Evolutionary conservation across 768 basidiomycete species (phyloP), one percentile per base, ranked within the genome.

Genomic region (Serpula lacrymans): DNA sequence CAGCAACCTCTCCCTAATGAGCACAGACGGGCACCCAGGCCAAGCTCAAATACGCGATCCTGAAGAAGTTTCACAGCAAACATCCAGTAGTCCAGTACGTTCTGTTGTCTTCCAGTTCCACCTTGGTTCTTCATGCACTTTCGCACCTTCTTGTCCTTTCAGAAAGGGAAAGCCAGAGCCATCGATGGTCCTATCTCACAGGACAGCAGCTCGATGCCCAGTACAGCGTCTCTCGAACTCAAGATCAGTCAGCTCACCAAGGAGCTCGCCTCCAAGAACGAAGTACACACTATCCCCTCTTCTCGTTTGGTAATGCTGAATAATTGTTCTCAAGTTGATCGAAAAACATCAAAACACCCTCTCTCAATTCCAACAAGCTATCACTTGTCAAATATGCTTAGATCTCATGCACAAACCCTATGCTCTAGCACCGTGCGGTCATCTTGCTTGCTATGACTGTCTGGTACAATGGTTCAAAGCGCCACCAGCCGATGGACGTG

Each of bases 311-410:
- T 27, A n/a, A 45, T 8, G 22, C 23, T 48, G 6, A 37, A 44
- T 21, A 20, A 8, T 14, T 6, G 31, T 35, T 42, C 25, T 46
- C 3, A 38, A 80, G 78, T 58, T 77, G 41, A 61, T 84, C 28
- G 50, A 64, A 16, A 67, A 68, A 45, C 79, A 88, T 47, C 69
- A 80, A 62, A 50, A 63, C 7, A 63, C 79, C 17, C 49, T 85
- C n/a, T 55, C 57, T 3, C 67, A 77, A 41, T 50, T 86, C 30
- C 77, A 80, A 7, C 78, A 83, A 46, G 72, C 81, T 1, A 58
- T 87, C 18, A 84, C 78, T 10, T 90, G 88, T 45, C 84, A 88
- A 57, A 82, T 90, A 46, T 90, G 88, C 53, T 67, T 88, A 20
- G 85, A 88, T 50, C 64, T 85, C 17, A 69, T 90, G 57, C 69